A percentile compares a stretch with the other conserved stretches of the same genome.
Evolutionary conservation across 2,329 filamentous ascomycete species (phyloP).

Genomic region (Dothiorella sarmentorum): DNA sequence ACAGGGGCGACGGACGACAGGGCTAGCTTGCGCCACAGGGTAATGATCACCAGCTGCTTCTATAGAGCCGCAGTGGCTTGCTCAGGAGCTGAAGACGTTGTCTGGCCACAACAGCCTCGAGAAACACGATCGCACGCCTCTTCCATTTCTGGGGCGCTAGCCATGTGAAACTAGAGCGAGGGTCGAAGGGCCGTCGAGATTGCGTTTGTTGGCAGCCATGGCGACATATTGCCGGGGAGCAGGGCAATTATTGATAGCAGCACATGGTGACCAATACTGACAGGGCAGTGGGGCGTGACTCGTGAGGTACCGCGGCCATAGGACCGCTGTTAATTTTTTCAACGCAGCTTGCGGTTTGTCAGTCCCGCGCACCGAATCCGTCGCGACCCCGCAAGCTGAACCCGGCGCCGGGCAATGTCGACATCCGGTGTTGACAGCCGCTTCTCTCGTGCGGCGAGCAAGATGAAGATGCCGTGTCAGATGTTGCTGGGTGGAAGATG

Average conservation of each 20-base stretch:
- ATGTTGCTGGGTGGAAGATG: too few relatives aligned
- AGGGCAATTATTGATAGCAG: background rate
- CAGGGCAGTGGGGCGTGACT: background rate
- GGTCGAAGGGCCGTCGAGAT: background rate
- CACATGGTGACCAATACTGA: background rate
- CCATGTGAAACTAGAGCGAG: background rate
- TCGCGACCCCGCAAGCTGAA: conserved; percentile 3
- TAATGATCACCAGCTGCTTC: background rate
- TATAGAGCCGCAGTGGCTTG: background rate
- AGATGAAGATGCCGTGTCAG: background rate
- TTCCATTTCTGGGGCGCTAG: background rate
- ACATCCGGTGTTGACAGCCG: background rate
- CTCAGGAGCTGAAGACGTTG: background rate
- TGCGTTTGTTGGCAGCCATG: background rate
- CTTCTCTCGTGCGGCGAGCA: background rate
- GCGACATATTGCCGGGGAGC: background rate
- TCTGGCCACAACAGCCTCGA: background rate
- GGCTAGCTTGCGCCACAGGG: background rate
- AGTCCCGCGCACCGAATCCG: conserved; percentile 1
- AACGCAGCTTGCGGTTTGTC: background rate
- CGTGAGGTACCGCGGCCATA: background rate
- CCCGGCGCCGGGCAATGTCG: background rate
- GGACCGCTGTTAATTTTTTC: background rate
- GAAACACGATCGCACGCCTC: background rate
- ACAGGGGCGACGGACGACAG: background rate